Evolutionary conservation across 1,284 basidiomycete species (phyloP), one percentile per base, ranked within the genome.

Genomic region (Ganoderma leucocontextum): DNA sequence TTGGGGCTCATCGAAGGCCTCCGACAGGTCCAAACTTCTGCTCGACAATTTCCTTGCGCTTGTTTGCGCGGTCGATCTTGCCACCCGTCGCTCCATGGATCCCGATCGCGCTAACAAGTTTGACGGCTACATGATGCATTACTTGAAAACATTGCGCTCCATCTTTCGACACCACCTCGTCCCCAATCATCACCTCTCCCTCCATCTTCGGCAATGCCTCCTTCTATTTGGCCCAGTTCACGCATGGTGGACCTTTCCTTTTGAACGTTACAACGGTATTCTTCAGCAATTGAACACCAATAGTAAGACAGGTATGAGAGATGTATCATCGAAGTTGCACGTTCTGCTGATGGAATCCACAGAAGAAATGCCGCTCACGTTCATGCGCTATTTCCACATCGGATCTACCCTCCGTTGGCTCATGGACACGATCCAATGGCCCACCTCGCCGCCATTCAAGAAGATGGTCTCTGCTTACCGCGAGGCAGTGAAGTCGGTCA

Each of bases 161-260:
- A 67, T 85, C 0, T 84, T 78, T 5, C 72, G 67, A 2, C 71
- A 75, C 4, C 39, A 61, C 0, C 72, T 83, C 25, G 72, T 73
- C 1, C 80, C 82, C 8, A 80, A 83, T 62, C 82, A 84, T 25
- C 83, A 84, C 69, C 69, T 82, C 8, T 67, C 80, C 10, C 70
- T 83, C 9, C 82, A 83, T 65, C 77, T 80, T 15, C 41, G 62
- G 70, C 70, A 0, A 62, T 72, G 75, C 25, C 66, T 83, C 2
- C 41, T 65, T 6, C 44, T 72, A 0, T 82, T 80, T 70, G 81
- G 83, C 0, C 82, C 82, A 0, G 75, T 75, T 2, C 79, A 80
- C 65, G 72, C 77, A 1, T 82, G 79, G 79, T 69, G 67, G 64
- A 38, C 55, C 4, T 69, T 58, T 22, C 67, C 67, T 2, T 68